phyloP scores from a whole-genome alignment of 2,329 filamentous ascomycete species.

The Aschersonia sp. region DNA sequence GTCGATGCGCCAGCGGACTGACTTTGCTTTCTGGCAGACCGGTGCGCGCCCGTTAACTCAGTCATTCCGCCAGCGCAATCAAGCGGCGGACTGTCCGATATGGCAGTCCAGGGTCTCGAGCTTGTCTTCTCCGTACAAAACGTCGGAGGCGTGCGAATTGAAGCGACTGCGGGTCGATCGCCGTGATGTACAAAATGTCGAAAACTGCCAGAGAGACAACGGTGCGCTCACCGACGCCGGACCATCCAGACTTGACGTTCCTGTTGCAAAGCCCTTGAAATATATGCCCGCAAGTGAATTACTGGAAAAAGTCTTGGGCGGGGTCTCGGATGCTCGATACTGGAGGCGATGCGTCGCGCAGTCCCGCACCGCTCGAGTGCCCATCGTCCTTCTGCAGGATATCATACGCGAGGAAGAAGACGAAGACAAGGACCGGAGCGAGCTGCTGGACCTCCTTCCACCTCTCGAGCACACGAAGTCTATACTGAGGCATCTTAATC shows the following conservation, averaged over 20 bases:
- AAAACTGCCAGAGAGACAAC: neutral
- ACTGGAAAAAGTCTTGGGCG: constrained; percentile 9
- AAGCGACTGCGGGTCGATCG: neutral
- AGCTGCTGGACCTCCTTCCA: constrained; percentile 12
- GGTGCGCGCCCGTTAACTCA: neutral
- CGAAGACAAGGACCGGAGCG: constrained; percentile 4
- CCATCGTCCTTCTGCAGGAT: constrained; percentile 18
- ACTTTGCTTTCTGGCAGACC: neutral
- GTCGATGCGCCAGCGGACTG: neutral
- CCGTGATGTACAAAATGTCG: neutral
- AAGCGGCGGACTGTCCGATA: neutral
- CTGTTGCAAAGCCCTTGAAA: constrained; percentile 7
- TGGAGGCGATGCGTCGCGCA: constrained; percentile 10
- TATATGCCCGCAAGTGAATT: constrained; percentile 11
- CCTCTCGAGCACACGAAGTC: constrained; percentile 9
- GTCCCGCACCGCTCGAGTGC: constrained; percentile 13
- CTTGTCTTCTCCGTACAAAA: neutral
- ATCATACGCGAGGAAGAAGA: constrained; percentile 11
- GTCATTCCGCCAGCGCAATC: neutral
- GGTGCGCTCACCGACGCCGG: neutral
- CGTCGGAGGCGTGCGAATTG: neutral
- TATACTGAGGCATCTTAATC: constrained; percentile 7
- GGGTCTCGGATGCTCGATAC: neutral
- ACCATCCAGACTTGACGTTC: neutral
- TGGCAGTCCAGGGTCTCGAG: neutral